Evolutionary conservation across 257 asterid species (phyloP).

Genomic region (Solanum dulcamara): DNA sequence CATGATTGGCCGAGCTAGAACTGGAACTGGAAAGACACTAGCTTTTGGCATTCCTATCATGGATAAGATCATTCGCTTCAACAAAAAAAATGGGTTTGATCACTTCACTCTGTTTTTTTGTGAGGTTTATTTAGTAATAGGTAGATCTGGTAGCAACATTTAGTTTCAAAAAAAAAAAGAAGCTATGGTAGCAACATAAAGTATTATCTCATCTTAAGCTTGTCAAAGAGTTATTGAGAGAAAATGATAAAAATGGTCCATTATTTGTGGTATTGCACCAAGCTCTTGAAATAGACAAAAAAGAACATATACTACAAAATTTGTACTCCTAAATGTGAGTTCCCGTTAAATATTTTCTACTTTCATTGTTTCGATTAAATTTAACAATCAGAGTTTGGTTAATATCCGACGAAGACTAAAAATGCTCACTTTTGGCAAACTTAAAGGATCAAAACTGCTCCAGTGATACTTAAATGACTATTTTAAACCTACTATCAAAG

Average conservation of each 20-base stretch:
- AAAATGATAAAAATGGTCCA: background rate
- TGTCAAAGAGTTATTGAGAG: background rate
- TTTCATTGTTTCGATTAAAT: background rate
- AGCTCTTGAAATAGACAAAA: background rate
- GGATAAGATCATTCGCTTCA: constrained; percentile 67
- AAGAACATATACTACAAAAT: background rate
- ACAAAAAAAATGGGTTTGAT: constrained; percentile 67
- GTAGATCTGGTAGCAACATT: background rate
- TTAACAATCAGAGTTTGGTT: background rate
- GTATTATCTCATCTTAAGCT: background rate
- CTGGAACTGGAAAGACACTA: constrained; percentile 94
- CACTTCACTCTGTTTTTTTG: background rate
- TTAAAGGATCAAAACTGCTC: background rate
- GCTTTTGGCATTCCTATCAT: constrained; percentile 93
- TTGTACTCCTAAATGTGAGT: background rate
- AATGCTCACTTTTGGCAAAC: background rate
- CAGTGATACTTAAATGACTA: background rate
- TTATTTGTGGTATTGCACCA: background rate
- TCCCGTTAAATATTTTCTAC: background rate
- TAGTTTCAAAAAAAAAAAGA: background rate
- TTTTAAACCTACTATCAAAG: background rate
- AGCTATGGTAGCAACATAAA: background rate
- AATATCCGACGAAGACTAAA: background rate
- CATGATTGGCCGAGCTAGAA: constrained; percentile 93
- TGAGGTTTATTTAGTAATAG: background rate